phyloP scores from a whole-genome alignment of 2,329 filamentous ascomycete species.

The Anthostomella pinea region DNA sequence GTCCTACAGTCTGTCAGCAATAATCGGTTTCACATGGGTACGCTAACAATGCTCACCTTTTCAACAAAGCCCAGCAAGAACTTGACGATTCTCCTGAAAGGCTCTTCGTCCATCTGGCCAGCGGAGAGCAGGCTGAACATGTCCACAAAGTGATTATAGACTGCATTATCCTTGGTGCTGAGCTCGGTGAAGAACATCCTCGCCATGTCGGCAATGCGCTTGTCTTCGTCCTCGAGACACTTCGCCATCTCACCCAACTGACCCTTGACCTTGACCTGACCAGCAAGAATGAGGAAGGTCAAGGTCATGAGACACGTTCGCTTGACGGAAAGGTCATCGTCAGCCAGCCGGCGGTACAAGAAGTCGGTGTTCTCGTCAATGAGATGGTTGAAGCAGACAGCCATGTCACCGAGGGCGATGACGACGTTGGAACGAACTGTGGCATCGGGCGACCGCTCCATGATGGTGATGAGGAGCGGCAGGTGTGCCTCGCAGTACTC shows the following conservation, averaged over 20 bases:
- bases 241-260: conserved; percentile 99
- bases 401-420: conserved; percentile 97
- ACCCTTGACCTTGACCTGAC: conserved; percentile 98
- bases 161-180: conserved; percentile 95
- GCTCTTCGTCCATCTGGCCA: conserved; percentile 81
- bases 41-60: conserved; percentile 62
- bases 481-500: conserved; percentile 96
- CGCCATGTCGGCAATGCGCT: conserved; percentile 87
- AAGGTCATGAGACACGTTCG: conserved; percentile 97
- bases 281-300: conserved; percentile 93
- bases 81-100: conserved; percentile 81
- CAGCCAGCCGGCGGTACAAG: conserved; percentile 88
- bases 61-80: conserved; percentile 96
- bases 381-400: conserved; percentile 97
- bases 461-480: conserved; percentile 92
- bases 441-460: conserved; percentile 89
- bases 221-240: conserved; percentile 94
- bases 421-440: conserved; percentile 95
- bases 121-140: conserved; percentile 94
- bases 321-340: conserved; percentile 86
- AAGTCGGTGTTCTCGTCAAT: conserved; percentile 99
- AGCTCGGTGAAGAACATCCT: conserved; percentile 99
- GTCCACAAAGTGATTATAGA: conserved; percentile 99
- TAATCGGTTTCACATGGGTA: neutral
- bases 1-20: conserved; percentile 56